Conservation (phyloP, 805 yeast species). For the Cyberlindnera xishuangbannaensis region DNA sequence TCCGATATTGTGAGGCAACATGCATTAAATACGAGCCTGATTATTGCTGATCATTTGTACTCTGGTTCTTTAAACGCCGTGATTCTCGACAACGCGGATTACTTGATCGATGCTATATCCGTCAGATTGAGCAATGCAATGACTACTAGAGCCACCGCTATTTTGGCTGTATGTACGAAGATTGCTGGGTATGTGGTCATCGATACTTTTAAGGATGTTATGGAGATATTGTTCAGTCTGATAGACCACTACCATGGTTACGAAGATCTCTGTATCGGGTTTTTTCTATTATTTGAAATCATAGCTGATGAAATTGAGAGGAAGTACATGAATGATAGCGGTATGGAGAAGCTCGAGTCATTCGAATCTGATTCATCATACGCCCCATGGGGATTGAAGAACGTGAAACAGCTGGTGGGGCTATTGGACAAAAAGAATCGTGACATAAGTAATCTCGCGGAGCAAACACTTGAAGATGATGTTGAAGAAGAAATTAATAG, state of each 20-base stretch:
- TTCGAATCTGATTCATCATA: slow-evolving; percentile 23
- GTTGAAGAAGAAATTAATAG: slow-evolving; percentile 32
- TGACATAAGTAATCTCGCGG: slow-evolving; percentile 25
- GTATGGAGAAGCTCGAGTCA: slow-evolving; percentile 11
- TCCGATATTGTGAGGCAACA: slow-evolving; percentile 38
- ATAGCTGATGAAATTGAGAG: slow-evolving; percentile 43
- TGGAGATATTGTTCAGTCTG: slow-evolving; percentile 67
- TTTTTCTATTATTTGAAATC: slow-evolving; percentile 64
- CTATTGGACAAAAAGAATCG: slow-evolving; percentile 34
- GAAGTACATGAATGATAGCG: slow-evolving; percentile 29
- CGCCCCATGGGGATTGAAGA: slow-evolving; percentile 39
- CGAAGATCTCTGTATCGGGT: slow-evolving; percentile 60
- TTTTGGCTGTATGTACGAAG: slow-evolving; percentile 61
- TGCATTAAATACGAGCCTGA: slow-evolving; percentile 47
- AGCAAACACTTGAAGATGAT: slow-evolving; percentile 34
- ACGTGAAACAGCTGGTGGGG: slow-evolving; percentile 37
- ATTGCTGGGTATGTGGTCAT: slow-evolving; percentile 66
- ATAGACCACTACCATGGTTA: slow-evolving; percentile 87
- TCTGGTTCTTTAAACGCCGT: slow-evolving; percentile 50
- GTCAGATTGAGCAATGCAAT: slow-evolving; percentile 60
- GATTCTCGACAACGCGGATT: slow-evolving; percentile 68
- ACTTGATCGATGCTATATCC: slow-evolving; percentile 75
- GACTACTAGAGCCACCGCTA: slow-evolving; percentile 67
- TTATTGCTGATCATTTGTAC: slow-evolving; percentile 48
- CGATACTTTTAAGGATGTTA: slow-evolving; percentile 63